Conservation (phyloP, 169 alveolate genomes). For the Toxoplasma gondii region DNA sequence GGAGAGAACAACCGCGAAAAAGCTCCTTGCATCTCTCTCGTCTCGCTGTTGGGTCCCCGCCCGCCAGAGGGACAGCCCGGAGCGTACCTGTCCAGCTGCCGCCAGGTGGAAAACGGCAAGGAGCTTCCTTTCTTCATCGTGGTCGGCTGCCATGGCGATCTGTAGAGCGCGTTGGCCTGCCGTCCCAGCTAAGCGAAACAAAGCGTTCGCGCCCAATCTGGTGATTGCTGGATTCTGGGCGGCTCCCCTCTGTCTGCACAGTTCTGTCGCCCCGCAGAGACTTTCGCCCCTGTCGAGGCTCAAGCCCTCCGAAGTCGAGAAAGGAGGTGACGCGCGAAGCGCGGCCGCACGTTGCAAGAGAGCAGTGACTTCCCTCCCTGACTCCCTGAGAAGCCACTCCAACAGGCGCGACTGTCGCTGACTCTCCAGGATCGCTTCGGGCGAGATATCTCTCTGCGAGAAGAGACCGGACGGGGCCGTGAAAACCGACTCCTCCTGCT, state of each 20-base stretch:
- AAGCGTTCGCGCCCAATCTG: constrained; percentile 33
- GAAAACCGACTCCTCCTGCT: constrained; percentile 33
- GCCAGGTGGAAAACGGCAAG: constrained; percentile 43
- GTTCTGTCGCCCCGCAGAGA: constrained; percentile 16
- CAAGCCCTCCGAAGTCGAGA: constrained; percentile 23
- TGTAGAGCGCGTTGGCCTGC: constrained; percentile 20
- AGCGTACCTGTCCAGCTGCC: constrained; percentile 53
- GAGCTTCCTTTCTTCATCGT: constrained; percentile 3
- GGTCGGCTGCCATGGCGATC: background rate
- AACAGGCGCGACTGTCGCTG: constrained; percentile 43
- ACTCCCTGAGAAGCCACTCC: constrained; percentile 44
- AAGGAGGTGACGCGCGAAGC: background rate
- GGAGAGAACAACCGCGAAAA: no score
- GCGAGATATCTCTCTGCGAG: background rate
- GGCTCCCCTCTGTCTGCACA: background rate
- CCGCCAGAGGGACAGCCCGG: background rate
- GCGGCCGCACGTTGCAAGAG: constrained; percentile 30
- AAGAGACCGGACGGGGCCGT: background rate
- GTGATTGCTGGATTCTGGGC: background rate
- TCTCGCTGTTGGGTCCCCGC: no score
- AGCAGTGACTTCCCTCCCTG: background rate
- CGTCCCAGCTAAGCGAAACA: constrained; percentile 35
- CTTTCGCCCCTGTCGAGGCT: constrained; percentile 8
- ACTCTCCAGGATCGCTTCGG: constrained; percentile 38
- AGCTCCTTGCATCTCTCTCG: no score